phyloP scores from a whole-genome alignment of 257 asterid genomes.

The Lycium barbarum region DNA sequence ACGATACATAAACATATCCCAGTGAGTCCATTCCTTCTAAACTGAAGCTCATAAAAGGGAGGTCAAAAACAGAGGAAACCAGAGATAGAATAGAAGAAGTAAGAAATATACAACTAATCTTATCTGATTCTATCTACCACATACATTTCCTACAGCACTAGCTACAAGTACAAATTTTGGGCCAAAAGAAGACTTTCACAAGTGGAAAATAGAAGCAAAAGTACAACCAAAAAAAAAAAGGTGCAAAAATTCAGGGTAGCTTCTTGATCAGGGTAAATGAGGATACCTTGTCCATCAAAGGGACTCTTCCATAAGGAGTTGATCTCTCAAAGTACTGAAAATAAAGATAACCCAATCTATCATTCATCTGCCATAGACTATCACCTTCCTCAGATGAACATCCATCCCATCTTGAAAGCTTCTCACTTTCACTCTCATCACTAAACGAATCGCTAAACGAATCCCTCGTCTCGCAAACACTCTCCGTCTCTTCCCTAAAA shows the following conservation, averaged over 20 bases:
- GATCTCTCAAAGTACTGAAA: constrained; percentile 57
- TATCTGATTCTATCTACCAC: neutral
- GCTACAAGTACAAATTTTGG: neutral
- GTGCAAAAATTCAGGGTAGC: neutral
- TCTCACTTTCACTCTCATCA: constrained; percentile 62
- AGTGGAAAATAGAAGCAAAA: neutral
- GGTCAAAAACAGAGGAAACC: neutral
- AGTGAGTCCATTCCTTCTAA: neutral
- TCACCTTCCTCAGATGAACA: constrained; percentile 64
- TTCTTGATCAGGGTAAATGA: neutral
- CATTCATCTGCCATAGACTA: constrained; percentile 44
- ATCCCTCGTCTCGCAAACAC: constrained; percentile 56
- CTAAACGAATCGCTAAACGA: constrained; percentile 60
- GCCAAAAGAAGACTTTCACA: neutral
- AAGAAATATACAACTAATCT: neutral
- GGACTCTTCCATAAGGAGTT: constrained; percentile 62
- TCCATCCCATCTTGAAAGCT: constrained; percentile 67
- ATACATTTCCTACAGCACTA: constrained; percentile 9
- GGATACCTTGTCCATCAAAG: constrained; percentile 62
- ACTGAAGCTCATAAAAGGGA: neutral
- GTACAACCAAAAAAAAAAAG: neutral
- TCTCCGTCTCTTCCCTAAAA: constrained; percentile 56
- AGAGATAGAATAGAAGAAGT: neutral
- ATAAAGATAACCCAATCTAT: constrained; percentile 54
- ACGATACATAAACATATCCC: neutral